Base-by-base conservation (phyloP, 805 yeast species). In the Schwanniomyces sp. region DNA sequence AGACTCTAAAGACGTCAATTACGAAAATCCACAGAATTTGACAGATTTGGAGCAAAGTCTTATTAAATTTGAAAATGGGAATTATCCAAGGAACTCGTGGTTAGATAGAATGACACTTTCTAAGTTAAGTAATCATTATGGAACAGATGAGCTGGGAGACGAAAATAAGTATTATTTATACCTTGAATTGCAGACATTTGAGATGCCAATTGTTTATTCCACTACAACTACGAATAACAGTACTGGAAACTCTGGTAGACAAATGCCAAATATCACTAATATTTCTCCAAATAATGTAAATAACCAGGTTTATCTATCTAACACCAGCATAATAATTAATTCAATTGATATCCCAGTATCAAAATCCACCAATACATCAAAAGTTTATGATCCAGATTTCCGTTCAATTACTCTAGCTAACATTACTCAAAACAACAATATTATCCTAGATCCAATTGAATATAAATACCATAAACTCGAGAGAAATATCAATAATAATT, bases 401-500 rank as follows among this genome's bases (percentile, higher is more conserved):
- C 65, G 62, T 40, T 27, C 34, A 25, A 27, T 34, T 8, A 12
- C 37, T 12, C 41, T 46, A 28, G 32, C 40, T 16, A 52, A 32
- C 27, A 39, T 34, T 14, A 49, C 18, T 16, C 47, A 39, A 16
- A 30, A 32, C 25, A 43, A 34, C 26, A 39, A 41, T 28, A 40
- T 47, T 17, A 46, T 54, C 40, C 41, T 69, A 49, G 96, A 92
- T 57, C 96, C 97, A 1, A 85, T 94, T 18, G 98, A 94, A 61
- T 78, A 83, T 52, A 94, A 92, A 62, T 90, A 86, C 61, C 82
- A 96, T 54, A 82, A 86, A 48, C 68, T 92, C 44, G 94, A 91
- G 52, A 85, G 97, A 64, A 70, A 69, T 44, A 81, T 87, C 42
- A 89, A 91, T 55, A 86, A 87, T 58, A 81, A 85, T 43, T 78